Conservation (phyloP, 2,329 filamentous ascomycete genomes). For the Venturia nashicola region DNA sequence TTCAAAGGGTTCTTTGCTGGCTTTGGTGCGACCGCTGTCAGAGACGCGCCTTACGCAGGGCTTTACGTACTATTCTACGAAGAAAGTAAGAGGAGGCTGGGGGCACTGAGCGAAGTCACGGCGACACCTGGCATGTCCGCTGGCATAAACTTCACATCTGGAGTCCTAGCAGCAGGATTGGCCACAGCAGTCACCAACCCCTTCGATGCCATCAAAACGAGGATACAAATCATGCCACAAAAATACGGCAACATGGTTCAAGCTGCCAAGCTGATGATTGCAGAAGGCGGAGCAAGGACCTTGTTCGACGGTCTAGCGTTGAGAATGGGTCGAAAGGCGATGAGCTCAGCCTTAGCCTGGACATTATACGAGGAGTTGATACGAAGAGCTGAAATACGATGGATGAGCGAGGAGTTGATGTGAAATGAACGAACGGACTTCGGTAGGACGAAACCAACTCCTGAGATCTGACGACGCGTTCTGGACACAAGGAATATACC, state of each 20-base stretch:
- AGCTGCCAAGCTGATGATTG: slow-evolving; percentile 64
- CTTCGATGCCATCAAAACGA: slow-evolving; percentile 91
- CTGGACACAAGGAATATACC: neutral
- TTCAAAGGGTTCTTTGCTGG: slow-evolving; percentile 80
- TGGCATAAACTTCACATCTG: slow-evolving; percentile 75
- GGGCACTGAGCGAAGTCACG: slow-evolving; percentile 16
- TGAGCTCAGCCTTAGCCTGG: slow-evolving; percentile 94
- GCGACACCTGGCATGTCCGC: slow-evolving; percentile 33
- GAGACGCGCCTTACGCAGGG: slow-evolving; percentile 94
- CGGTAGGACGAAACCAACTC: neutral
- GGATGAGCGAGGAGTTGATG: slow-evolving; percentile 12
- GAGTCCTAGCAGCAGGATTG: slow-evolving; percentile 64
- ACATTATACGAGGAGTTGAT: slow-evolving; percentile 93
- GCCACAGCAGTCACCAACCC: slow-evolving; percentile 90
- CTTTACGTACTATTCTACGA: slow-evolving; percentile 94
- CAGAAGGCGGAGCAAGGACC: slow-evolving; percentile 66
- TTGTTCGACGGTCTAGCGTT: slow-evolving; percentile 79
- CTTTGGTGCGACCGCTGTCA: slow-evolving; percentile 82
- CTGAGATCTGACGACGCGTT: neutral
- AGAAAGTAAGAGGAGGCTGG: slow-evolving; percentile 56
- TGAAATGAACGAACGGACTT: neutral
- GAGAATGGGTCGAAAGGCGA: slow-evolving; percentile 78
- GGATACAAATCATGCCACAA: slow-evolving; percentile 78
- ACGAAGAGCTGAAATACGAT: slow-evolving; percentile 48
- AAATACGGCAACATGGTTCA: slow-evolving; percentile 74